Base-by-base conservation (phyloP, 345 rosid genomes). In the Camelina sativa region DNA sequence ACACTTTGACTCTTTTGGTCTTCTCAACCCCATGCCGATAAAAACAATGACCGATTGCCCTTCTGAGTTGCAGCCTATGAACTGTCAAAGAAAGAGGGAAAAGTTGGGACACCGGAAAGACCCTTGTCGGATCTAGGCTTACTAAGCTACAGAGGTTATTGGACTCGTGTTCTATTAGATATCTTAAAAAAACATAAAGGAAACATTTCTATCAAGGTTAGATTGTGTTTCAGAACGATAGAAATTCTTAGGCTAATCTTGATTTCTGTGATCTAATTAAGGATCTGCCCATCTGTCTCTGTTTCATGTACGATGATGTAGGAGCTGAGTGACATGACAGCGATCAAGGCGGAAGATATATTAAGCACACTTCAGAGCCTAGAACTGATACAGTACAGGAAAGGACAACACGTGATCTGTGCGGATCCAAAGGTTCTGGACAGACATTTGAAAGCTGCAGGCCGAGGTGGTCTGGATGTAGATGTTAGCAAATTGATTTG, bases 261-360 rank as follows among this genome's bases (percentile, higher is more conserved):
- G n/a, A 19, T 62, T 41, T 41, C 48, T 64, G 47, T 4, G 8
- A 30, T 53, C 46, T 28, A 25, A 25, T 25, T 25, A 40, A 51
- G 53, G 41, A 64, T 62, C 57, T 28, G 13, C 58, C 28, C 57
- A 13, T 37, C 35, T 65, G 57, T 57, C n/a, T 30, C 3, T 37
- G 52, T 28, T 28, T 1, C 8, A 11, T 13, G 15, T 40, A 13
- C 6, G 4, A 19, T 28, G 56, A 12, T 47, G 67, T 85, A 92
- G 98, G 99, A 96, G 83, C 94, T 96, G 40, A 92, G 99, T 16
- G 99, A 96, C 87, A 96, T 92, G 99, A 92, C 99, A 1, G 99
- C 98, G 16, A 95, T 95, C 44, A 90, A 89, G 76, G 98, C 97
- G 3, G 99, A 96, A 74, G 99, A 96, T 80, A 92, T 96, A 19